These are phyloP conservation scores for Leishmania tropica DNA, from an alignment of 208 protist species.

Conservation along the genomic window DNA sequence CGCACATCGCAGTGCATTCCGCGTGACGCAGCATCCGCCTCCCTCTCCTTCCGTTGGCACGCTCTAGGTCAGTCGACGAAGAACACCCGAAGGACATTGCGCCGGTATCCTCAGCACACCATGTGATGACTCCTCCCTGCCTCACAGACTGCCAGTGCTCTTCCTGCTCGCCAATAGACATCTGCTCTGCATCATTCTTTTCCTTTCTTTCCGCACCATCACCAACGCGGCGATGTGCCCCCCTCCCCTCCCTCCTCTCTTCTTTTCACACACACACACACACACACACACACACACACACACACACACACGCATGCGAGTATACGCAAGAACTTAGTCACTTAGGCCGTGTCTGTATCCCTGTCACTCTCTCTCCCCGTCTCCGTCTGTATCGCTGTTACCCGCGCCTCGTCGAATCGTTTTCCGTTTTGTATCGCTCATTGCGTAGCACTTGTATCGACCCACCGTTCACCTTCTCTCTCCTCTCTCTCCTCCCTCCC, in stretches of 20 bases:
- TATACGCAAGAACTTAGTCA: background rate
- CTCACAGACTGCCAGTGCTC: background rate
- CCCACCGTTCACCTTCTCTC: background rate
- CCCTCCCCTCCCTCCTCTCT: background rate
- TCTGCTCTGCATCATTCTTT: background rate
- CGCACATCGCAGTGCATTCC: background rate
- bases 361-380: too few relatives aligned
- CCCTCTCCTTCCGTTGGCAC: background rate
- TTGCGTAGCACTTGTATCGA: background rate
- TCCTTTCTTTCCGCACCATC: background rate
- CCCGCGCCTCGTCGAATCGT: background rate
- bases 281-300: too few relatives aligned
- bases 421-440: too few relatives aligned
- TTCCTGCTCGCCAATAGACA: background rate
- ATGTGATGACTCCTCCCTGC: background rate
- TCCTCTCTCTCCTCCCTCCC: too few relatives aligned
- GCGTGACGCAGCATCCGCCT: background rate
- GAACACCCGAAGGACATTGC: background rate
- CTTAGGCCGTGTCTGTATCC: too few relatives aligned
- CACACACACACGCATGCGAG: background rate
- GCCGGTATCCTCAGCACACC: background rate
- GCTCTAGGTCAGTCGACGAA: background rate
- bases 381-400: too few relatives aligned
- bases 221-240: background rate
- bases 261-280: too few relatives aligned